Conservation (phyloP, 148 eudicot species). For the Selenicereus undatus region DNA sequence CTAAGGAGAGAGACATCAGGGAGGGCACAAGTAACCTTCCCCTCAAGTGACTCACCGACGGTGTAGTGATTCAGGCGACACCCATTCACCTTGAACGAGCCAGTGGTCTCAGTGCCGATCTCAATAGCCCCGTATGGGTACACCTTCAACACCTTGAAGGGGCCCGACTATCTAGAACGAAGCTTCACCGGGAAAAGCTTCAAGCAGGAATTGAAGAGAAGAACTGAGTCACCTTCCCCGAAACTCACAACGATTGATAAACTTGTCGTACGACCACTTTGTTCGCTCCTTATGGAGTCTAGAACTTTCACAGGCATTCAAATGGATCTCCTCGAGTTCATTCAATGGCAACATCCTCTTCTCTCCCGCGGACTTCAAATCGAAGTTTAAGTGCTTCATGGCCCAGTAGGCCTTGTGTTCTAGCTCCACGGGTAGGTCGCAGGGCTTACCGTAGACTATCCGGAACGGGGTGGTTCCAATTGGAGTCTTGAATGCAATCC, state of each 20-base stretch:
- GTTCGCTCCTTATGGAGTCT: background rate
- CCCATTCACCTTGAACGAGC: too few relatives aligned
- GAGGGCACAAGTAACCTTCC: too few relatives aligned
- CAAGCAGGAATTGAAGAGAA: background rate
- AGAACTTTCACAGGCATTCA: background rate
- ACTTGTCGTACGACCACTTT: background rate
- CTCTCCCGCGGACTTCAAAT: background rate
- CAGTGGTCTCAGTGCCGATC: too few relatives aligned
- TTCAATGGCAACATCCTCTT: background rate
- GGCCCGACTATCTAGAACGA: background rate
- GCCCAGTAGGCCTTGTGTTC: background rate
- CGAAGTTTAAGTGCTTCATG: background rate
- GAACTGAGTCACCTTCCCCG: background rate
- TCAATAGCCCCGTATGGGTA: too few relatives aligned
- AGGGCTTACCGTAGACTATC: background rate
- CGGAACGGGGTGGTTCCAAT: background rate
- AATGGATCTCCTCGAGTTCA: background rate
- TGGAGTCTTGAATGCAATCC: background rate
- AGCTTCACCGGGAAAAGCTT: background rate
- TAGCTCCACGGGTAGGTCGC: background rate
- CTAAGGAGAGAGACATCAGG: too few relatives aligned
- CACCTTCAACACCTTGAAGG: too few relatives aligned
- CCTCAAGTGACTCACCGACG: too few relatives aligned
- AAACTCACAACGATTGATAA: background rate
- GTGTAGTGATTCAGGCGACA: too few relatives aligned